These are phyloP conservation scores for Fusarium brevicatenulatum DNA, from an alignment of 2,329 filamentous ascomycete species.

Conservation along the genomic window DNA sequence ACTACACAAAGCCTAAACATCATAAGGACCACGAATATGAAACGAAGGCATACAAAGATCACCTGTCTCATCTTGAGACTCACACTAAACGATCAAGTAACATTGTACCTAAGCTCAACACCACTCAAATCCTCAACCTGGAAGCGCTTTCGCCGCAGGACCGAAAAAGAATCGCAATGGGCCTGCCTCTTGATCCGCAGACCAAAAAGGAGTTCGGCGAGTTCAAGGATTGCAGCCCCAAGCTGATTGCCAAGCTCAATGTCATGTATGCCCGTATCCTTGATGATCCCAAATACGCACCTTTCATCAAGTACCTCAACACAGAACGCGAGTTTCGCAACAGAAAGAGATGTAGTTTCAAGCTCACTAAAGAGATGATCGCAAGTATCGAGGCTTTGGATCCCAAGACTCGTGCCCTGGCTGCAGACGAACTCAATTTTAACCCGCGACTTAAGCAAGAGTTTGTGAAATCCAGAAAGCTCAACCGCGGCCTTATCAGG, in stretches of 20 bases:
- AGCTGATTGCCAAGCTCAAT: slow-evolving; percentile 16
- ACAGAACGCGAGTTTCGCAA: not conserved
- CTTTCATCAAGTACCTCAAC: not conserved
- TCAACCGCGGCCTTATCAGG: not conserved
- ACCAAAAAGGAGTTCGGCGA: slow-evolving; percentile 3
- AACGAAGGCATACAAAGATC: not conserved
- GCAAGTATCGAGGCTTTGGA: not conserved
- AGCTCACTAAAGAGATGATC: not conserved
- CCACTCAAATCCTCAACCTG: slow-evolving; percentile 8
- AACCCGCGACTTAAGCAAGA: not conserved
- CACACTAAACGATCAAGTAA: not conserved
- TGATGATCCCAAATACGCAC: not conserved
- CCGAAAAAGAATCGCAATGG: not conserved
- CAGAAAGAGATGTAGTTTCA: not conserved
- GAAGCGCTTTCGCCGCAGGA: not conserved
- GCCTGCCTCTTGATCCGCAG: not conserved
- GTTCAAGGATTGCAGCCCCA: not conserved
- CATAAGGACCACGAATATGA: not conserved
- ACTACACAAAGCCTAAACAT: not conserved
- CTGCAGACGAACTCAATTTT: not conserved
- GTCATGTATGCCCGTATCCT: not conserved
- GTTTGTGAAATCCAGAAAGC: not conserved
- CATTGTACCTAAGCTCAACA: not conserved
- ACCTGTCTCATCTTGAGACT: not conserved
- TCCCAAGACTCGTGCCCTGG: not conserved